These are phyloP conservation scores for Kwoniella newhampshirensis DNA, from an alignment of 768 basidiomycete species.

Conservation along the genomic window DNA sequence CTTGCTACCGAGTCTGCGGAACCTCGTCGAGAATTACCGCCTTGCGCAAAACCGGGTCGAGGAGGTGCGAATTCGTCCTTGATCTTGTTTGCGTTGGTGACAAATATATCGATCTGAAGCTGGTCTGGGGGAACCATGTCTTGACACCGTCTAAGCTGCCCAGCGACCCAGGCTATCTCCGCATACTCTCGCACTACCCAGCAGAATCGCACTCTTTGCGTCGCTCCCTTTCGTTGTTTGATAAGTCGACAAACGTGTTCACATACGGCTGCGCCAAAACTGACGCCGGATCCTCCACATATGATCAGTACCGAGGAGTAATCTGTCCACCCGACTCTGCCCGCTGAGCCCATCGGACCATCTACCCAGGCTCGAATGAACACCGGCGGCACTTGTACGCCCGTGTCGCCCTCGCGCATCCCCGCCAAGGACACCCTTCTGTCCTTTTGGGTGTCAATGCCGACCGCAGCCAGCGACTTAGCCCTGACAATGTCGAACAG, in stretches of 20 bases:
- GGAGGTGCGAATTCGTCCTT: constrained; percentile 41
- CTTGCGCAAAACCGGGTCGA: constrained; percentile 44
- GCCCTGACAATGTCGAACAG: constrained; percentile 62
- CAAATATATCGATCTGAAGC: constrained; percentile 71
- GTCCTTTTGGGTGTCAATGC: constrained; percentile 17
- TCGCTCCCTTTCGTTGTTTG: constrained; percentile 59
- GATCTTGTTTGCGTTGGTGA: constrained; percentile 57
- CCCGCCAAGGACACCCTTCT: constrained; percentile 24
- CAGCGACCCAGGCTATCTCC: constrained; percentile 75
- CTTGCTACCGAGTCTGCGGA: constrained; percentile 38
- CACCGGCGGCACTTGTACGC: constrained; percentile 45
- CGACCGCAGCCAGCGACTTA: constrained; percentile 30
- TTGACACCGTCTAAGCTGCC: constrained; percentile 64
- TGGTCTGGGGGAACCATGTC: constrained; percentile 57
- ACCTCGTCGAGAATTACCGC: constrained; percentile 17
- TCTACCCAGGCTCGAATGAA: constrained; percentile 64
- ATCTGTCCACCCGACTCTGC: constrained; percentile 62
- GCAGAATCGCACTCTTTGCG: constrained; percentile 66
- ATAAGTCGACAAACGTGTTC: constrained; percentile 65
- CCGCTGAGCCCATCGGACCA: constrained; percentile 69
- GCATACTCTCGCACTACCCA: constrained; percentile 78
- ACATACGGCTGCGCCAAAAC: constrained; percentile 67
- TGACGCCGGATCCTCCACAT: constrained; percentile 73
- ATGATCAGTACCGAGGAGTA: constrained; percentile 66
- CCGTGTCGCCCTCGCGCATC: constrained; percentile 8